Evolutionary conservation across 148 eudicot genomes (phyloP).

Genomic region (Fagopyrum tataricum): DNA sequence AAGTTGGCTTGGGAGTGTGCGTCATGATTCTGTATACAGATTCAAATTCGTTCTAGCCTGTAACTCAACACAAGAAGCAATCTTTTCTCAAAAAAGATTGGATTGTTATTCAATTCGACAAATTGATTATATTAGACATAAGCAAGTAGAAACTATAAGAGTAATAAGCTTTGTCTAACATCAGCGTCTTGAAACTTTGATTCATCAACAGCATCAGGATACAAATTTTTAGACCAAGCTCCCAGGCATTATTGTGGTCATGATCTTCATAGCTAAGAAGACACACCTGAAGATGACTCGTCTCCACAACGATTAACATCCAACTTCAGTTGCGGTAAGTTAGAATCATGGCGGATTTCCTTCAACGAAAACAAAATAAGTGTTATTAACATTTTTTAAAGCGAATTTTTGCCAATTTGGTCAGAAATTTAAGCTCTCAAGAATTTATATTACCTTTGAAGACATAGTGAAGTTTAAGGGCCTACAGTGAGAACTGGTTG

Average conservation of each 20-base stretch:
- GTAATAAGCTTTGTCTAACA: too few relatives aligned
- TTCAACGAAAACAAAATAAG: slow-evolving; percentile 14
- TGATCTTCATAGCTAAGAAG: not conserved
- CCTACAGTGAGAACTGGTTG: slow-evolving; percentile 32
- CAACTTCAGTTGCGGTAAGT: slow-evolving; percentile 39
- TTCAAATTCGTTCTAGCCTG: too few relatives aligned
- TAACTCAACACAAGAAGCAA: too few relatives aligned
- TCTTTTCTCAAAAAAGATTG: not conserved
- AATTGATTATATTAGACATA: too few relatives aligned
- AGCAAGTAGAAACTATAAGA: too few relatives aligned
- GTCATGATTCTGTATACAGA: too few relatives aligned
- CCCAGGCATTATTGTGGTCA: not conserved
- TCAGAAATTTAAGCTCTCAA: not conserved
- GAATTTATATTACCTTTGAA: slow-evolving; percentile 39
- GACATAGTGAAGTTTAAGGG: slow-evolving; percentile 33
- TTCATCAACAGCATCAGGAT: not conserved
- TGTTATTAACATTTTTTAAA: slow-evolving; percentile 5
- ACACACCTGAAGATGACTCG: slow-evolving; percentile 42
- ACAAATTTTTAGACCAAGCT: not conserved
- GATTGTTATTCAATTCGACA: too few relatives aligned
- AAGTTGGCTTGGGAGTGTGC: too few relatives aligned
- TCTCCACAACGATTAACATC: slow-evolving; percentile 52
- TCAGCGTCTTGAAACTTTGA: not conserved
- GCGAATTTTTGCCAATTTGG: too few relatives aligned
- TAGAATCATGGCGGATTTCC: slow-evolving; percentile 48